These are phyloP conservation scores for Mangifera indica DNA, from an alignment of 345 rosid species.

Conservation along the genomic window DNA sequence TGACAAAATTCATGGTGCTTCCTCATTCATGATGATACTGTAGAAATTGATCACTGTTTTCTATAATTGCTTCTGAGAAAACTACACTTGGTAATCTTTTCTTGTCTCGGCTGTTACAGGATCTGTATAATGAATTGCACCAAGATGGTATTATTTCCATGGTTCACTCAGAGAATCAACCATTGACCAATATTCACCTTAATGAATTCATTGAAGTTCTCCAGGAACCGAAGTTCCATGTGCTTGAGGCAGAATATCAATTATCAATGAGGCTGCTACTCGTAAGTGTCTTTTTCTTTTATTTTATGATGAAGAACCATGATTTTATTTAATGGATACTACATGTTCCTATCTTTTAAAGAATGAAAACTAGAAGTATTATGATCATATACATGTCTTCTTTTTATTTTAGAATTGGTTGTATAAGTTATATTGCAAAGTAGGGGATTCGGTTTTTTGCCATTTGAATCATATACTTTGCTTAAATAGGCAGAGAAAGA, in stretches of 20 bases:
- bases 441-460: constrained; percentile 17
- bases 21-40: not conserved
- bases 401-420: no score
- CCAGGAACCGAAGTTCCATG: constrained; percentile 51
- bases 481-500: constrained; percentile 66
- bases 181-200: constrained; percentile 33
- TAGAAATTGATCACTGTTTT: not conserved
- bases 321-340: not conserved
- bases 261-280: constrained; percentile 49
- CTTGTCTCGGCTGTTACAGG: constrained; percentile 45
- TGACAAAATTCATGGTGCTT: no score
- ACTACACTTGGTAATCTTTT: constrained; percentile 14
- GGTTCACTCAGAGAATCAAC: constrained; percentile 28
- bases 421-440: no score
- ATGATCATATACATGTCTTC: not conserved
- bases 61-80: not conserved
- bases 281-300: constrained; percentile 42
- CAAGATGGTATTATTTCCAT: constrained; percentile 31
- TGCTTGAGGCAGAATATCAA: constrained; percentile 50
- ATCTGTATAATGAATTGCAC: constrained; percentile 43
- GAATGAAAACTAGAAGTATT: not conserved
- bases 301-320: constrained; percentile 1
- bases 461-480: constrained; percentile 1
- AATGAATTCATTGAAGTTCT: constrained; percentile 43
- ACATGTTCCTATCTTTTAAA: not conserved